Evolutionary conservation across 2,329 filamentous ascomycete species (phyloP), one percentile per base, ranked within the genome.

Genomic region (Macrophomina tecta): DNA sequence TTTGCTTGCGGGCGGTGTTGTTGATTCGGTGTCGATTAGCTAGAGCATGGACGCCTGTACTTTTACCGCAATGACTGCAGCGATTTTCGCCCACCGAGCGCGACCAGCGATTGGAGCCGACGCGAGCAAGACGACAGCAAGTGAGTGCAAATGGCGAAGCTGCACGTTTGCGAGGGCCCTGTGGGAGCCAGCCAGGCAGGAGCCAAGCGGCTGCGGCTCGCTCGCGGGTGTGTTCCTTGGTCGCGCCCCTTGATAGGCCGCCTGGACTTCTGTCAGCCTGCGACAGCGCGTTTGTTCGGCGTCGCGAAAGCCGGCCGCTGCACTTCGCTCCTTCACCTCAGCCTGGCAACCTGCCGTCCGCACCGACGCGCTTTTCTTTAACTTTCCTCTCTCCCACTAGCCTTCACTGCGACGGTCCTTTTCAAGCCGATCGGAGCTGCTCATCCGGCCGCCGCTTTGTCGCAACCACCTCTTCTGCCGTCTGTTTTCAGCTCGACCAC

Each of bases 401-500:
- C 58, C 46, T 48, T 62, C 58, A 49, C 58, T 32, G 58, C 58
- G 58, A 49, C 58, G 58, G 58, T 49, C 45, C 58, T 62, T 51
- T 36, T 49, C 16, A 36, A 62, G 58, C 58, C 58, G 58, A 62
- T 62, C 58, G 58, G 58, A 62, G 58, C 58, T 62, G 58, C 58
- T n/a, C 34, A 16, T 32, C 58, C 52, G 51, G 52, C 52, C 52
- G 63, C 63, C 52, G 51, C 51, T 65, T 56, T 65, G 63, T 65
- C 63, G 63, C 63, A 65, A 65, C 62, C 51, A 55, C 53, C 51
- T 65, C 53, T 65, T 55, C 63, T 42, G 52, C 42, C 32, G 49
- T 38, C 63, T 34, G 63, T 65, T 65, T 63, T 67, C 56, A 67
- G 65, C 65, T 67, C 49, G 23, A 23, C 23, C 63, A 49, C 51